Evolutionary conservation across 768 basidiomycete genomes (phyloP).

Genomic region (Paxillus ammoniavirescens): DNA sequence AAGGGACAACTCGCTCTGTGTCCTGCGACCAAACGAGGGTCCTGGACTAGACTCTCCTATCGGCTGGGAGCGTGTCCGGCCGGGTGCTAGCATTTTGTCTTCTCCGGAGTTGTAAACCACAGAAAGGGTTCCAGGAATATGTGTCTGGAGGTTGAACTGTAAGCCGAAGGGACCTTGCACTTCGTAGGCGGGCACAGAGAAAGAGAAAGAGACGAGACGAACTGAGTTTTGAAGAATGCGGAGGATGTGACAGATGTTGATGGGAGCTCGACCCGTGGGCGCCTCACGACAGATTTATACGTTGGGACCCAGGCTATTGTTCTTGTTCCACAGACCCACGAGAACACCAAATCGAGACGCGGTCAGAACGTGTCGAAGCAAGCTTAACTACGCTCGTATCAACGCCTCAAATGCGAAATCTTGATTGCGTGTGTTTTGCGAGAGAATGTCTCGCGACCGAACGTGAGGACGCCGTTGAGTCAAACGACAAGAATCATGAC

Average conservation of each 20-base stretch:
- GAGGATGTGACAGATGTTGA: not conserved
- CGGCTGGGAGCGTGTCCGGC: constrained; percentile 21
- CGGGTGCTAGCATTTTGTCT: constrained; percentile 6
- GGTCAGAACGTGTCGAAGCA: not conserved
- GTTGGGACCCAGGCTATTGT: constrained; percentile 13
- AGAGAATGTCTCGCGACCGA: not conserved
- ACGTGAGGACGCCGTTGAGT: constrained; percentile 8
- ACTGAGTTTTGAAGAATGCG: not conserved
- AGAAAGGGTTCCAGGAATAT: constrained; percentile 6
- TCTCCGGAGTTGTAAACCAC: constrained; percentile 10
- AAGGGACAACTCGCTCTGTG: constrained; percentile 25
- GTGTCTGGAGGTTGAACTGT: constrained; percentile 16
- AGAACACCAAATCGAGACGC: constrained; percentile 22
- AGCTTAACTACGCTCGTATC: constrained; percentile 1
- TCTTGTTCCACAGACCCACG: constrained; percentile 7
- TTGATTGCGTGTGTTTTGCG: not conserved
- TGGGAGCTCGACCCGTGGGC: not conserved
- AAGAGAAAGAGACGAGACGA: not conserved
- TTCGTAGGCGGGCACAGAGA: constrained; percentile 20
- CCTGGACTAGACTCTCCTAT: constrained; percentile 25
- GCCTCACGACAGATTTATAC: not conserved
- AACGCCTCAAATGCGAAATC: constrained; percentile 1
- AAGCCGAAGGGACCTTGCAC: constrained; percentile 22
- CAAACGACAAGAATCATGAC: not conserved
- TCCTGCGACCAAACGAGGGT: constrained; percentile 18